Evolutionary conservation across 1,284 basidiomycete species (phyloP).

Genomic region (Cystobasidium sp.): DNA sequence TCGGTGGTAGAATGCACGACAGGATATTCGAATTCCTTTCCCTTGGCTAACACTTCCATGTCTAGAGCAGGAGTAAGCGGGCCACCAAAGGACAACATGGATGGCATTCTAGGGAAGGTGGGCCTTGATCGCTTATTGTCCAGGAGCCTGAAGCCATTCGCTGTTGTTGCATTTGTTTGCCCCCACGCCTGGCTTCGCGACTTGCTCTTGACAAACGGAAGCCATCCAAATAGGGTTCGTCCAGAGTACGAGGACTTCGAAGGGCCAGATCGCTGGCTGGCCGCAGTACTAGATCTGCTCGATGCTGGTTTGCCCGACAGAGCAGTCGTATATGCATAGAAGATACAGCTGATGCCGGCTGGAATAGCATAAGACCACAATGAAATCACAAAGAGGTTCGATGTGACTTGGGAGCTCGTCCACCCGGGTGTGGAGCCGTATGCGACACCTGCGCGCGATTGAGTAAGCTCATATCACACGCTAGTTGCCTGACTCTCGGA

Average conservation of each 20-base stretch:
- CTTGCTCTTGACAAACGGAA: no score
- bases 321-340: conserved; percentile 20
- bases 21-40: neutral
- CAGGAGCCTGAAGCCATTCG: no score
- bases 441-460: neutral
- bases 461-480: neutral
- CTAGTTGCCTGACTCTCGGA: neutral
- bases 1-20: neutral
- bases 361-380: conserved; percentile 33
- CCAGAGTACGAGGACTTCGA: no score
- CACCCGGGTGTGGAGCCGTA: conserved; percentile 15
- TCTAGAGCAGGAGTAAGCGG: neutral
- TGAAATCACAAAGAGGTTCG: conserved; percentile 6
- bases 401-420: neutral
- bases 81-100: neutral
- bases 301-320: neutral
- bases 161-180: no score
- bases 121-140: no score
- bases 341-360: conserved; percentile 4
- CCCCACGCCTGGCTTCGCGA: no score
- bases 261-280: neutral
- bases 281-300: neutral
- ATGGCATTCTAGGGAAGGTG: neutral
- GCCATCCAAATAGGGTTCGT: no score
- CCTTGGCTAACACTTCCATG: neutral